Evolutionary conservation across 2,329 filamentous ascomycete genomes (phyloP).

Genomic region (Drechslerella dactyloides): DNA sequence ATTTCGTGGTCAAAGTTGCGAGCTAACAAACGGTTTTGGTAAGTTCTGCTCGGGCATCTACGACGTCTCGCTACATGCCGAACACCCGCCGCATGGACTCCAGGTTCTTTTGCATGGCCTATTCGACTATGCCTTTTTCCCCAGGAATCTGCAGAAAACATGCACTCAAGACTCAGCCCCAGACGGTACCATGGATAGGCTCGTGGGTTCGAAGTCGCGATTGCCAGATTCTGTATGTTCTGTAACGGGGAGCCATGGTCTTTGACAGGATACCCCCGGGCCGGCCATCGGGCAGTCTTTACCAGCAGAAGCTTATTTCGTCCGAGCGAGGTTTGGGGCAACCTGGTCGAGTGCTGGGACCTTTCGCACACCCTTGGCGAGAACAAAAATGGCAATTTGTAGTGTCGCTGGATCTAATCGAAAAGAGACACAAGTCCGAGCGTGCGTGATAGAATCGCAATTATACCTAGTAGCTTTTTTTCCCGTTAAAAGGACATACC

Average conservation of each 20-base stretch:
- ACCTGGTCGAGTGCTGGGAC: slow-evolving; percentile 40
- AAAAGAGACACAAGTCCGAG: slow-evolving; percentile 33
- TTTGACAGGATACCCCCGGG: neutral
- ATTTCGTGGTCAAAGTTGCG: too few relatives aligned
- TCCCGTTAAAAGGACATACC: slow-evolving; percentile 32
- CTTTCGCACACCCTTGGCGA: slow-evolving; percentile 34
- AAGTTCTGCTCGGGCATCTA: too few relatives aligned
- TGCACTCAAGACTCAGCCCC: too few relatives aligned
- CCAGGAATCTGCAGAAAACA: too few relatives aligned
- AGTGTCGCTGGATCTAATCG: slow-evolving; percentile 33
- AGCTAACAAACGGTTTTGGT: too few relatives aligned
- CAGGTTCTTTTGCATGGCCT: too few relatives aligned
- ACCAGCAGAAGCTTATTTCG: slow-evolving; percentile 8
- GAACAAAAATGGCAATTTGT: slow-evolving; percentile 3
- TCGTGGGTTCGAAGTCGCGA: too few relatives aligned
- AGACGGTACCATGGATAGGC: too few relatives aligned
- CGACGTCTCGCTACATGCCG: too few relatives aligned
- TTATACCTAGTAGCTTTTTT: slow-evolving; percentile 27
- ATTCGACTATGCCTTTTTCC: too few relatives aligned
- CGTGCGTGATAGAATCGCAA: slow-evolving; percentile 21
- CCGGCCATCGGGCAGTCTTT: neutral
- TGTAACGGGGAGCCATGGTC: neutral
- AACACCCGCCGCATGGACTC: too few relatives aligned
- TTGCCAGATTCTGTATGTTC: too few relatives aligned
- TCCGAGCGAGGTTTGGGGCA: slow-evolving; percentile 39